Base-by-base conservation (phyloP, 345 rosid genomes). In the Salix purpurea region DNA sequence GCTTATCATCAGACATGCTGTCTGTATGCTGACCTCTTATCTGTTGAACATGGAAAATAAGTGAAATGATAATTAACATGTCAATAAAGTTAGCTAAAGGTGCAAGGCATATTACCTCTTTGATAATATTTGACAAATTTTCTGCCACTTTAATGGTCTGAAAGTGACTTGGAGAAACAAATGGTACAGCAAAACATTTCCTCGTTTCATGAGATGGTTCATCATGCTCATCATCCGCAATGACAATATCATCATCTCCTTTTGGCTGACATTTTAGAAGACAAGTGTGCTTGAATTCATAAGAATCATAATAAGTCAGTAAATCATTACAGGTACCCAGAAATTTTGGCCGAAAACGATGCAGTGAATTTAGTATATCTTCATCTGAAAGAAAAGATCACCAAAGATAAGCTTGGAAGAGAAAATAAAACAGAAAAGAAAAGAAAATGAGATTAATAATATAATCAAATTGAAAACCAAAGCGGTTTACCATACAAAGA, bases 301-400 rank as follows among this genome's bases (percentile, higher is more conserved):
- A 81, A 76, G 94, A 89, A 79, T 78, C 44, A 81, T 88, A 86
- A 80, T 84, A 92, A 56, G 86, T 85, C 73, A 92, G 94, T 67
- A 86, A 69, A 66, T 91, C 90, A 86, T 81, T 82, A 54, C 84
- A 82, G 62, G 58, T 58, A 73, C 81, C 74, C 39, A 92, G 81
- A 79, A 92, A 92, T 16, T 82, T 78, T 67, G 97, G 99, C 80
- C 97, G 91, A 84, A 87, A 95, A 40, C 82, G 86, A 77, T 95
- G 99, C 81, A 92, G 66, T 18, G 89, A 84, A 83, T 74, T 70
- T 70, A 90, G 80, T 78, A 84, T 81, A 72, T 95, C 99, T 78
- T 89, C 97, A 85, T 92, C 98, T 94, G 94, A 71, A 86, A 85
- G 65, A 65, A 71, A 74, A 65, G 74, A 74, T 65, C 11, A 74